Percentiles rank a stretch among this genome's conserved stretches.
These are phyloP conservation scores for Hymenoscyphus albidus DNA, from an alignment of 2,329 filamentous ascomycete genomes.

Conservation along the genomic window DNA sequence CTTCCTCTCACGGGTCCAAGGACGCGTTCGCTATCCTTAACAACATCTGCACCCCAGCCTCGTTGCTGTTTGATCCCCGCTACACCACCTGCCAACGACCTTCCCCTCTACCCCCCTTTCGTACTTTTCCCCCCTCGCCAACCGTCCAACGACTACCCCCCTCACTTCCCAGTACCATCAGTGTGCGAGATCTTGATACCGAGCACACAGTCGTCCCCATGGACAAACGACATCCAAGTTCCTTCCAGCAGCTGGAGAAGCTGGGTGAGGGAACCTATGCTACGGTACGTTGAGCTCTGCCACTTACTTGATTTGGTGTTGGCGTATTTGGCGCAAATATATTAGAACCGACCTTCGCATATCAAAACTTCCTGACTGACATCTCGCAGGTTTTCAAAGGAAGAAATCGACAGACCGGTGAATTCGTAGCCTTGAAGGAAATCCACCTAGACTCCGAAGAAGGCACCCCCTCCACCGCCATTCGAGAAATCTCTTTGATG, in stretches of 20 bases:
- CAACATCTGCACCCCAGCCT: conserved; percentile 38
- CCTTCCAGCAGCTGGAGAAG: conserved; percentile 99
- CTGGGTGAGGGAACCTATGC: conserved; percentile 98
- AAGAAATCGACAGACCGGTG: conserved; percentile 92
- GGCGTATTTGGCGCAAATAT: background rate
- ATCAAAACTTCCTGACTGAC: conserved; percentile 24
- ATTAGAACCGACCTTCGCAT: background rate
- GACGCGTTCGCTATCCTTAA: conserved; percentile 32
- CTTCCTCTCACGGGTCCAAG: conserved; percentile 32
- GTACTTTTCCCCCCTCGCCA: conserved; percentile 34
- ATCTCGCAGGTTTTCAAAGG: conserved; percentile 85
- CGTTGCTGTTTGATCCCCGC: conserved; percentile 40
- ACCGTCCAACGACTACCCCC: conserved; percentile 21
- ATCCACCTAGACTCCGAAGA: conserved; percentile 99
- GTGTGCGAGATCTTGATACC: conserved; percentile 32
- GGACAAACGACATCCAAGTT: conserved; percentile 85
- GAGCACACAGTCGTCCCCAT: conserved; percentile 46
- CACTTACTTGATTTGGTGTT: background rate
- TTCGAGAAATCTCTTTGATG: conserved; percentile 98
- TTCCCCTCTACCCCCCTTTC: conserved; percentile 24
- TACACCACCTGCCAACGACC: conserved; percentile 36
- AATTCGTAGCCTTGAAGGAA: conserved; percentile 95
- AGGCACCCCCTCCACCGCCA: conserved; percentile 93
- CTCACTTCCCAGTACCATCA: conserved; percentile 34
- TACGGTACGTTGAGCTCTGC: conserved; percentile 58